These are phyloP conservation scores for Helotiales sp. DNA, from an alignment of 2,329 filamentous ascomycete species.

Conservation along the genomic window DNA sequence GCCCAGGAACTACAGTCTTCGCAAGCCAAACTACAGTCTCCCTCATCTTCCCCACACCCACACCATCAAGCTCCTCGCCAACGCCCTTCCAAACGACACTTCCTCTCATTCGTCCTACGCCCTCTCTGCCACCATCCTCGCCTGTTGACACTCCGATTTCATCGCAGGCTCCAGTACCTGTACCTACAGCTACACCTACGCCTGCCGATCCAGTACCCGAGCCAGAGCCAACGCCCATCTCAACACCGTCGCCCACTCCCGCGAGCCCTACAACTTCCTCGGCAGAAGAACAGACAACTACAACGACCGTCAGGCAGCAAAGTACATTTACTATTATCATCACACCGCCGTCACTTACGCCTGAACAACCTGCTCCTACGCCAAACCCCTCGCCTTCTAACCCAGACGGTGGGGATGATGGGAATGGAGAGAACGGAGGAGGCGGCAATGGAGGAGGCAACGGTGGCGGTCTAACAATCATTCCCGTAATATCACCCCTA, in stretches of 20 bases:
- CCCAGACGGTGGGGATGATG: background rate
- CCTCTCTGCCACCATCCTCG: background rate
- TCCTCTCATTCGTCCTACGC: background rate
- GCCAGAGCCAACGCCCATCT: background rate
- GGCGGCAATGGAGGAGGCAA: background rate
- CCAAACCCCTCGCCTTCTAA: background rate
- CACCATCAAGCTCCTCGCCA: background rate
- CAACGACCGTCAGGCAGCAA: background rate
- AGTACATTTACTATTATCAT: slow-evolving; percentile 1
- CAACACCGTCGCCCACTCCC: background rate
- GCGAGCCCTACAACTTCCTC: background rate
- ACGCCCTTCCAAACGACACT: background rate
- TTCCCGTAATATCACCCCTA: slow-evolving; percentile 9
- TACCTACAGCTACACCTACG: background rate
- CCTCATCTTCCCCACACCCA: background rate
- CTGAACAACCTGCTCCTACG: background rate
- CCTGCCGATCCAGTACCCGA: background rate
- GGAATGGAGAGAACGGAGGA: background rate
- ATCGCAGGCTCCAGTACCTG: background rate
- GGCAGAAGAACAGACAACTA: background rate
- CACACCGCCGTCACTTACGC: background rate
- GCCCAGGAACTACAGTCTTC: slow-evolving; percentile 1
- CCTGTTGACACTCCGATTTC: background rate
- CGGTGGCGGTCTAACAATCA: slow-evolving; percentile 9
- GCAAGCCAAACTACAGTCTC: slow-evolving; percentile 17